Conservation (phyloP, 2,329 filamentous ascomycete species). For the Ilyonectria robusta region DNA sequence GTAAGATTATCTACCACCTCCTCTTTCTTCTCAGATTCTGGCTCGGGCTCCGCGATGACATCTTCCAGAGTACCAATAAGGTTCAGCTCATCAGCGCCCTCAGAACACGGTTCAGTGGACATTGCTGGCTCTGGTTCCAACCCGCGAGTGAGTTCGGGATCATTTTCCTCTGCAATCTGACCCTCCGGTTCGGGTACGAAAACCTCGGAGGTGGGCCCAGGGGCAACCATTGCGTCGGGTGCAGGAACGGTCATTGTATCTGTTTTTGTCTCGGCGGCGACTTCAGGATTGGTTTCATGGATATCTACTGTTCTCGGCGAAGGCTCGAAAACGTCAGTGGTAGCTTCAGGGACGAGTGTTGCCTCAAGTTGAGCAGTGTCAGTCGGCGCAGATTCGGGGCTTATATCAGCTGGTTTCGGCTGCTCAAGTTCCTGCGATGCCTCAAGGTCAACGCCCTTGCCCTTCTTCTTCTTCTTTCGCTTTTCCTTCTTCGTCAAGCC, state of each 20-base stretch:
- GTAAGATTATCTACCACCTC: conserved; percentile 26
- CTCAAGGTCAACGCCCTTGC: conserved; percentile 14
- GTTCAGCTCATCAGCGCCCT: not conserved
- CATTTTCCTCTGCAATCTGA: not conserved
- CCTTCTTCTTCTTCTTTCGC: conserved; percentile 35
- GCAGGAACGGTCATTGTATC: not conserved
- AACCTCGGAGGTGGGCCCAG: not conserved
- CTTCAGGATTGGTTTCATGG: not conserved
- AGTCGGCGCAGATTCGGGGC: not conserved
- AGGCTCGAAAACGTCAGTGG: not conserved
- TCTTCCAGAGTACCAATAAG: not conserved
- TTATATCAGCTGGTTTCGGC: not conserved
- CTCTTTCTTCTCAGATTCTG: conserved; percentile 21
- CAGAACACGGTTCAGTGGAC: not conserved
- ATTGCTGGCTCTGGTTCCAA: not conserved
- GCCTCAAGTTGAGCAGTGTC: not conserved
- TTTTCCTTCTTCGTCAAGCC: conserved; percentile 13
- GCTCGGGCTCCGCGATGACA: not conserved
- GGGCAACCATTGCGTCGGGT: not conserved
- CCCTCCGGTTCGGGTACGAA: not conserved
- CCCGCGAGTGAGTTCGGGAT: not conserved
- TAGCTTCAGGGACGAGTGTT: not conserved
- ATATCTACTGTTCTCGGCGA: not conserved
- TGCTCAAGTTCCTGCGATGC: conserved; percentile 1
- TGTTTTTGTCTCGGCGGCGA: not conserved